Base-by-base conservation (phyloP, 805 yeast genomes). In the Kodamaea kakaduensis region DNA sequence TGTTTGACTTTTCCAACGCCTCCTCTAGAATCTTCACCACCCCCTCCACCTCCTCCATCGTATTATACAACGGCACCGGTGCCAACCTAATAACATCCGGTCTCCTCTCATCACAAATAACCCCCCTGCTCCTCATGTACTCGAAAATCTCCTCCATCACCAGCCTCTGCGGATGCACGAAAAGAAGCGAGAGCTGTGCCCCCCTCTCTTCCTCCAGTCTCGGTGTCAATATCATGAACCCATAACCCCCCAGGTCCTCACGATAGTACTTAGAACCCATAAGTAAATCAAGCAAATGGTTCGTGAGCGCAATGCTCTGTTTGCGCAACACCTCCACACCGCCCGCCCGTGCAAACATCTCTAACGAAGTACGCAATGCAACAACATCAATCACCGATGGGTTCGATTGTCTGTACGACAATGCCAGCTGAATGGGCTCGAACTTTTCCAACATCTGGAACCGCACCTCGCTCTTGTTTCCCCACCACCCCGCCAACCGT, bases 401-500 rank as follows among this genome's bases (percentile, higher is more conserved):
- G 60, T 89, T 89, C 12, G 95, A 84, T 61, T 87, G 95, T 48
- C 95, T 71, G 58, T 80, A 89, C 0, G 95, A 94, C 16, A 84
- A 66, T 1, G 97, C 97, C 22, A 93, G 82, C n/a, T 70, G 63
- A 17, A 84, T 83, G 0, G 96, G 95, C 36, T 80, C 81, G 48
- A 86, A 89, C 18, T 67, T 48, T 50, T 81, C 89, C 38, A 73
- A 51, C 97, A 89, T 89, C 48, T 78, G 69, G 58, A 89, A 89
- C 42, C 97, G 62, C 22, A 76, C 76, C 2, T 50, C 47, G 0
- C 81, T 65, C 46, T 82, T 78, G 52, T 87, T 89, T 1, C 96
- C 97, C 96, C 97, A 89, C 97, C 97, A 89, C 1, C 97, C 97
- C 0, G 96, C 95, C 33, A 86, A 64, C 41, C 97, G 67, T 1